Evolutionary conservation across 257 asterid species (phyloP).

Genomic region (Jacaranda copaia): DNA sequence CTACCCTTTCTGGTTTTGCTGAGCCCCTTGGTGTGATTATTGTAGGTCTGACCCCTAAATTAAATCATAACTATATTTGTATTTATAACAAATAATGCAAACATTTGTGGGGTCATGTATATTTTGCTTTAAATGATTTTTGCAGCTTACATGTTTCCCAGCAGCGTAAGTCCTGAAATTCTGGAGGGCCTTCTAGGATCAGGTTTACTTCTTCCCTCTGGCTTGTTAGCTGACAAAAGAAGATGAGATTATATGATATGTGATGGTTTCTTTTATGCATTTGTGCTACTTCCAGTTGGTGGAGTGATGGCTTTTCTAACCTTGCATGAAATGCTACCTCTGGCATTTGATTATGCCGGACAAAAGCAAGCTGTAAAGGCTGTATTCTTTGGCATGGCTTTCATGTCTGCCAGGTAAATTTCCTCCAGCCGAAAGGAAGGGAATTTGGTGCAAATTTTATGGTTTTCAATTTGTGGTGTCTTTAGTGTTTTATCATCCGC

Average conservation of each 20-base stretch:
- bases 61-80: neutral
- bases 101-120: slow-evolving; percentile 13
- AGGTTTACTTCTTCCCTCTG: slow-evolving; percentile 52
- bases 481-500: too few species aligned
- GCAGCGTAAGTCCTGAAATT: slow-evolving; percentile 86
- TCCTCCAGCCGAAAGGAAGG: slow-evolving; percentile 36
- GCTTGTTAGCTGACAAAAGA: neutral
- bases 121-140: slow-evolving; percentile 29
- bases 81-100: neutral
- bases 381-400: slow-evolving; percentile 60
- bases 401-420: slow-evolving; percentile 58
- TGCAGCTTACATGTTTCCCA: slow-evolving; percentile 94
- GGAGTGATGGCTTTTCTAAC: slow-evolving; percentile 57
- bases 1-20: slow-evolving; percentile 94
- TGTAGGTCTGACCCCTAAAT: slow-evolving; percentile 69
- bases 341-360: slow-evolving; percentile 73
- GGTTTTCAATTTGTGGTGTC: neutral
- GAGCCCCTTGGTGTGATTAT: slow-evolving; percentile 98
- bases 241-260: slow-evolving; percentile 11
- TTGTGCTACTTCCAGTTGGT: slow-evolving; percentile 39
- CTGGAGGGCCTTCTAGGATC: slow-evolving; percentile 95
- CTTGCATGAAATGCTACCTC: slow-evolving; percentile 94
- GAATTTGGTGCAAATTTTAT: neutral
- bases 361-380: slow-evolving; percentile 79
- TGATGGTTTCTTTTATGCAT: neutral